Percentiles rank a stretch among this genome's conserved stretches.
Conservation (phyloP, 2,329 filamentous ascomycete species). For the Orbilia quercus region DNA sequence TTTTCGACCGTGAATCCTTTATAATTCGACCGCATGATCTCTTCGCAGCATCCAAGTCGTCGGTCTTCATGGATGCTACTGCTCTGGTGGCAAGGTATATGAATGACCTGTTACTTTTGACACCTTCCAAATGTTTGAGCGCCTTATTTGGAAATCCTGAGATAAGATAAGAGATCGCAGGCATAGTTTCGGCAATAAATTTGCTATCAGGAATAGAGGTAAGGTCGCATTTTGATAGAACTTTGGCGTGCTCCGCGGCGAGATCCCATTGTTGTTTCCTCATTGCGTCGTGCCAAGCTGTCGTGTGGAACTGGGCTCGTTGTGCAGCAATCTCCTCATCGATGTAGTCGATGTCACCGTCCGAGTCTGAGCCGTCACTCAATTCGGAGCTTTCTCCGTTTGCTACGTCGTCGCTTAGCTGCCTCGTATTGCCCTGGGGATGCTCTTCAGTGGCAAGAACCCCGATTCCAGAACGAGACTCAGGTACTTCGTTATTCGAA, state of each 20-base stretch:
- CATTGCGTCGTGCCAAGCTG: slow-evolving; percentile 2
- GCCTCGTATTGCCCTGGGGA: too few species aligned
- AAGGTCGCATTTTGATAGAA: slow-evolving; percentile 1
- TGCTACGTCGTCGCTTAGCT: too few species aligned
- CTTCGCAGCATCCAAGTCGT: background rate
- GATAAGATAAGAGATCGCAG: background rate
- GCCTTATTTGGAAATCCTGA: background rate
- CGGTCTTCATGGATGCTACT: background rate
- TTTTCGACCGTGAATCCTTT: background rate
- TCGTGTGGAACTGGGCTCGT: background rate
- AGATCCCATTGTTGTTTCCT: background rate
- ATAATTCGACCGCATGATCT: slow-evolving; percentile 5
- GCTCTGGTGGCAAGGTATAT: background rate
- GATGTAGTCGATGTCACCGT: background rate
- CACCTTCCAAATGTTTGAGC: background rate
- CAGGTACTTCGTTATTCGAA: too few species aligned
- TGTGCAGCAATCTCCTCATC: background rate
- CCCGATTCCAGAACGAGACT: too few species aligned
- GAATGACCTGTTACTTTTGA: background rate
- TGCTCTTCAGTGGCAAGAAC: too few species aligned
- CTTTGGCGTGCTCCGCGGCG: background rate
- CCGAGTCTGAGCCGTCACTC: background rate
- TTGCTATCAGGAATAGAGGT: background rate
- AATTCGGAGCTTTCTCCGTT: background rate
- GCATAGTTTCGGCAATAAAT: background rate